Base-by-base conservation (phyloP, 2,329 filamentous ascomycete genomes). In the Neofusicoccum sp. region DNA sequence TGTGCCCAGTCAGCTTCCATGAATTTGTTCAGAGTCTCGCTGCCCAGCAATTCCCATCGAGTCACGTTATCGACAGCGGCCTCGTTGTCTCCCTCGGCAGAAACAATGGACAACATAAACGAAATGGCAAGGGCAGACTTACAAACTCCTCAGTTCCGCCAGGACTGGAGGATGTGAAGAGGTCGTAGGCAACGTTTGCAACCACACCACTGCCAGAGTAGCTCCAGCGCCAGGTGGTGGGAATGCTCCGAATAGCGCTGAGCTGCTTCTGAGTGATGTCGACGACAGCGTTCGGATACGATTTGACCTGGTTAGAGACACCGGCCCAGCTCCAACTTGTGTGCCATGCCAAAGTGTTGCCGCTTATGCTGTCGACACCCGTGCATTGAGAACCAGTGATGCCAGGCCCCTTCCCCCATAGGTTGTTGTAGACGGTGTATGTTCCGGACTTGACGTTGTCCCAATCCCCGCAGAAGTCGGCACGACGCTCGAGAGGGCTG, bases 181-280 rank as follows among this genome's bases (percentile, higher is more conserved):
- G 71, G 68, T 87, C 84, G 67, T 86, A 88, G 14, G 84, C 77
- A 12, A 88, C 85, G 66, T 88, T 80, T 53, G 83, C 82, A 31
- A 83, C 74, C 54, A 86, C 70, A 58, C 62, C 63, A 56, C 71
- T 75, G 62, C 79, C 81, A 28, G 76, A 77, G 73, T 86, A 85
- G 38, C 62, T 70, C 79, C 79, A 83, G n/a, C 72, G 67, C 78
- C 77, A 82, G 24, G 69, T 73, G 4, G 79, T 75, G 28, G 74
- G 68, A 34, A 83, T 74, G 40, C 75, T 78, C 24, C 64, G 70
- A 65, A 82, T 70, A 20, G 65, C 63, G 12, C 70, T 71, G 33
- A 79, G 63, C 7, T 70, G 64, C 33, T 70, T 70, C 8, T 26
- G 11, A 5, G 51, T 43, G 26, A 56, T 41, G 51, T 43, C 38